Percentiles rank a stretch among this genome's conserved stretches.
These are phyloP conservation scores for Perilla frutescens DNA, from an alignment of 257 asterid species.

Conservation along the genomic window DNA sequence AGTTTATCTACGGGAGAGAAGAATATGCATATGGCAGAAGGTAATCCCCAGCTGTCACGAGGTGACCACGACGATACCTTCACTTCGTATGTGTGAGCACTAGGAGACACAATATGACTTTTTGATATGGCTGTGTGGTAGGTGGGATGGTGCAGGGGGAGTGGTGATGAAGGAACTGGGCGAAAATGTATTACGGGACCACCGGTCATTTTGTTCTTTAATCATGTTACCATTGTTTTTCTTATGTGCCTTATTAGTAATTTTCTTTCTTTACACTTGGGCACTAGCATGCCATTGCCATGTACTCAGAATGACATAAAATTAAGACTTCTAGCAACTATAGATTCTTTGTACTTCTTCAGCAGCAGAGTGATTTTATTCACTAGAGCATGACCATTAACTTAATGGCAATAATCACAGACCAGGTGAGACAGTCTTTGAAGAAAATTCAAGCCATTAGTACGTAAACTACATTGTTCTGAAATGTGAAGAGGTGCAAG, in stretches of 20 bases:
- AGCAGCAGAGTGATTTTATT: background rate
- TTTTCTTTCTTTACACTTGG: background rate
- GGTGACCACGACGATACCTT: background rate
- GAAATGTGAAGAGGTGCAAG: background rate
- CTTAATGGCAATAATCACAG: background rate
- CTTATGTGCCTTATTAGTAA: background rate
- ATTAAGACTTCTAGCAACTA: background rate
- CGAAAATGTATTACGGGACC: background rate
- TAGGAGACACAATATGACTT: background rate
- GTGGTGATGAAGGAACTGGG: background rate
- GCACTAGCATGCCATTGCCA: background rate
- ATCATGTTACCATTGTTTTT: background rate
- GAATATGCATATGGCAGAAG: background rate
- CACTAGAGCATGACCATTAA: background rate
- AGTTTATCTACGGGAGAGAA: background rate
- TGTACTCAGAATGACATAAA: background rate
- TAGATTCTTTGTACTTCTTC: background rate
- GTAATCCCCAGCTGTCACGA: background rate
- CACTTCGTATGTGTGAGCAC: background rate
- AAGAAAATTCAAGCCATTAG: background rate
- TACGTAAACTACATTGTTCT: background rate
- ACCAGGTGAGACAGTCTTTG: background rate
- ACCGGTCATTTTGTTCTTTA: background rate
- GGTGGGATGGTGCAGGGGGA: background rate
- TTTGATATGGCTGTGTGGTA: background rate